These are phyloP conservation scores for Catharanthus roseus DNA, from an alignment of 257 asterid species.

Conservation along the genomic window DNA sequence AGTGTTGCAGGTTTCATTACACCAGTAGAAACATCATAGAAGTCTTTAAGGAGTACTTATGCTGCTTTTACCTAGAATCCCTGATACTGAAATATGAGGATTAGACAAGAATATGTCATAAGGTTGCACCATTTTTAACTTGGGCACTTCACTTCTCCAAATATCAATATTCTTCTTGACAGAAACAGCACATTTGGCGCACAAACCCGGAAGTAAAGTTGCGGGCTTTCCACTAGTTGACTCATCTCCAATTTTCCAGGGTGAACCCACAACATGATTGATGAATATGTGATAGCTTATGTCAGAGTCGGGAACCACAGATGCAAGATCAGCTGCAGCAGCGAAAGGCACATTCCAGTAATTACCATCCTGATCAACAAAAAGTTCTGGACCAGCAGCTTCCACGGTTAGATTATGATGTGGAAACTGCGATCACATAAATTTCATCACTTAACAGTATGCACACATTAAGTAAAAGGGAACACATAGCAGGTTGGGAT, in stretches of 20 bases:
- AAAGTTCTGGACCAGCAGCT: constrained; percentile 70
- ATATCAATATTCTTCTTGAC: constrained; percentile 49
- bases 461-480: neutral
- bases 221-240: constrained; percentile 29
- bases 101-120: constrained; percentile 64
- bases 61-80: constrained; percentile 48
- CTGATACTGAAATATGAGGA: constrained; percentile 74
- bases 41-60: neutral
- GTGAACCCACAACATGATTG: constrained; percentile 52
- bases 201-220: constrained; percentile 53
- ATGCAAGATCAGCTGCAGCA: constrained; percentile 57
- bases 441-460: neutral
- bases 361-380: constrained; percentile 53
- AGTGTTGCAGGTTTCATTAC: neutral
- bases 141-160: constrained; percentile 75
- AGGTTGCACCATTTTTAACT: constrained; percentile 69
- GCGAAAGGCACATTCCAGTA: constrained; percentile 82
- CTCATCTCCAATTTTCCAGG: constrained; percentile 36
- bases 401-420: constrained; percentile 59
- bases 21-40: neutral
- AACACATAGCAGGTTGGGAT: neutral
- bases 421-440: constrained; percentile 46
- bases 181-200: constrained; percentile 63
- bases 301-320: constrained; percentile 51
- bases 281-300: constrained; percentile 55